Evolutionary conservation across 768 basidiomycete species (phyloP), one percentile per base, ranked within the genome.

Genomic region (Phaffia tasmanica): DNA sequence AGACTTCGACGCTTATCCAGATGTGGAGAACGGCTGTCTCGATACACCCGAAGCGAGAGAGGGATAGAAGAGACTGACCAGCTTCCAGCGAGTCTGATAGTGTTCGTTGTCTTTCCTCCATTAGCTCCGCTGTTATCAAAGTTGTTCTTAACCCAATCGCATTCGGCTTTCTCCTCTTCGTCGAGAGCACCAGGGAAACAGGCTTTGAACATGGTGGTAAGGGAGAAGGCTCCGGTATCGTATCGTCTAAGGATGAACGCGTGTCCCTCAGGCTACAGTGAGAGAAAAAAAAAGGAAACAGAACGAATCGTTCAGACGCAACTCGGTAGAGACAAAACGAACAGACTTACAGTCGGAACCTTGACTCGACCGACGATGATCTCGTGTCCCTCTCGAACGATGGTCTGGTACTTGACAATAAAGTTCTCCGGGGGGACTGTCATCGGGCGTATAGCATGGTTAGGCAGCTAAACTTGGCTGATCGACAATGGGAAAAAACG

Each of bases 151-250:
- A 92, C 75, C 88, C 89, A 94, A 51, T 83, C 81, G 51, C 87
- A 80, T 76, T 95, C 92, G 16, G 77, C 78, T 75, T 83, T 85
- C 76, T 97, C 92, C 21, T 86, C 84, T 57, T 81, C 78, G 1
- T 91, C 88, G 53, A 79, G 78, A 3, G 90, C 87, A 49, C 81
- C 83, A 14, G 92, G 92, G 76, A 90, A 97, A 0, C 90, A 90
- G 9, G 91, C 91, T 67, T 91, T 88, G 79, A 88, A 94, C 91
- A 97, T 94, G 65, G 92, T 94, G 14, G 92, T 94, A 14, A 92
- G 82, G 70, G 86, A 88, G 77, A 97, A 83, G 23, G 90, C 90
- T 67, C 88, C 86, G 3, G 92, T 94, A 77, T 97, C 93, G 72
- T 88, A 92, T 63, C 93, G 85, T 55, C 92, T 84, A 47, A 97